Base-by-base conservation (phyloP, 129 eudicot species). In the Flaveria robusta region DNA sequence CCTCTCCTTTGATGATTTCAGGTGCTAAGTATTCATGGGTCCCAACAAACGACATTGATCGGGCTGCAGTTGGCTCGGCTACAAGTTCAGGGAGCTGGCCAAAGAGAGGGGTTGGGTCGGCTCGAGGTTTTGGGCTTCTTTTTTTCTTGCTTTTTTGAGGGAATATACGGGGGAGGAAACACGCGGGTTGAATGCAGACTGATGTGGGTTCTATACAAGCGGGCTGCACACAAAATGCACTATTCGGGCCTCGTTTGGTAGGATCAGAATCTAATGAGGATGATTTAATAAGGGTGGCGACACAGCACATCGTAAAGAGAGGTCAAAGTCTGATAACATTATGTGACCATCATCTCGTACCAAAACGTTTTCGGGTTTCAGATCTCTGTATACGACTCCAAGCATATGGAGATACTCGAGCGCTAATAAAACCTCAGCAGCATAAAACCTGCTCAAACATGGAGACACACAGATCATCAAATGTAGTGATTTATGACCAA, bases 401-500 rank as follows among this genome's bases (percentile, higher is more conserved):
- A 93, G 95, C 98, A 93, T 93, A 81, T 93, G 98, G 24, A 93
- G 96, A 77, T 93, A 93, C 81, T 93, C 98, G 8, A 93, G 92
- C 5, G 91, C 98, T 79, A 93, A 73, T 29, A 93, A 83, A 79
- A 93, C 97, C 68, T 93, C 98, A 14, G 98, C 98, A 31, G 98
- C 98, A 75, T 93, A 93, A 82, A 93, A 93, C 87, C 98, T 93
- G 83, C 22, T 68, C 16, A 13, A 52, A 73, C 27, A 54, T 51
- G 46, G 39, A 27, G 67, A 49, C 20, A 56, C 12, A 43, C 16
- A 18, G n/a, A n/a, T n/a, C n/a, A n/a, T 34, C 5, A 7, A 34
- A 34, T 34, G 7, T 4, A 34, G 7, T 34, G 39, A 34, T 34
- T 27, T 2, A 27, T 0, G 31, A 27, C 31, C 31, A 2, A 2